phyloP scores from a whole-genome alignment of 2,329 filamentous ascomycete genomes.

The Scytalidium sp. region DNA sequence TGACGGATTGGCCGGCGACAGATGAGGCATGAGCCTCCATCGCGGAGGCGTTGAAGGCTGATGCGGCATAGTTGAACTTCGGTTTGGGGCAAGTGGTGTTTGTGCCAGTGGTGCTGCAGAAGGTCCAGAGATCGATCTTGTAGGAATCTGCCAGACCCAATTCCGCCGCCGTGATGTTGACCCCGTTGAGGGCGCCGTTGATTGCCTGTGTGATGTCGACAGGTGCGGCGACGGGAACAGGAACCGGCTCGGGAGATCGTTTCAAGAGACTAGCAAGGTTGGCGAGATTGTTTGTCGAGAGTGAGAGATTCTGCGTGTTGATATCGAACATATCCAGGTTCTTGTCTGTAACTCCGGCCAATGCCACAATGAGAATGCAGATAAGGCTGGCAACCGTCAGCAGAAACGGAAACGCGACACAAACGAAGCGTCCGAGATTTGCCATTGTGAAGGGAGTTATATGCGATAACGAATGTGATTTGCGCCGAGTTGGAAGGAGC shows the following conservation, averaged over 20 bases:
- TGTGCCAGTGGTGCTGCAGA: slow-evolving; percentile 60
- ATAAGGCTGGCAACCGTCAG: slow-evolving; percentile 76
- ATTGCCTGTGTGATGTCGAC: slow-evolving; percentile 27
- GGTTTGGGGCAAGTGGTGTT: slow-evolving; percentile 66
- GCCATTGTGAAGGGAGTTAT: slow-evolving; percentile 48
- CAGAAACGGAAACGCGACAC: slow-evolving; percentile 82
- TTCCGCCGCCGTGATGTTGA: slow-evolving; percentile 54
- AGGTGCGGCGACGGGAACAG: slow-evolving; percentile 21
- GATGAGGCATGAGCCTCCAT: slow-evolving; percentile 51
- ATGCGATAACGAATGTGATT: not conserved
- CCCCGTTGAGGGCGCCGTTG: slow-evolving; percentile 16
- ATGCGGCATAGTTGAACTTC: slow-evolving; percentile 73
- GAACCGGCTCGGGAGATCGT: not conserved
- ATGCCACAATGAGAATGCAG: slow-evolving; percentile 57
- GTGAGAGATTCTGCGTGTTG: slow-evolving; percentile 56
- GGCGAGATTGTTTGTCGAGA: slow-evolving; percentile 20
- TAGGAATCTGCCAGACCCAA: slow-evolving; percentile 69
- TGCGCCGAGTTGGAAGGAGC: not conserved
- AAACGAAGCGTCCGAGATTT: slow-evolving; percentile 75
- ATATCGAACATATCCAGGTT: slow-evolving; percentile 57
- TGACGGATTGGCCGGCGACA: slow-evolving; percentile 47
- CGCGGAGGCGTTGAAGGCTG: slow-evolving; percentile 64
- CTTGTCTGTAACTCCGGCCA: slow-evolving; percentile 55
- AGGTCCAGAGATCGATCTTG: slow-evolving; percentile 81
- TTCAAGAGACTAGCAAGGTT: slow-evolving; percentile 19